Evolutionary conservation across 2,329 filamentous ascomycete species (phyloP).

Genomic region (Hawksworthiomyces lignivorus): DNA sequence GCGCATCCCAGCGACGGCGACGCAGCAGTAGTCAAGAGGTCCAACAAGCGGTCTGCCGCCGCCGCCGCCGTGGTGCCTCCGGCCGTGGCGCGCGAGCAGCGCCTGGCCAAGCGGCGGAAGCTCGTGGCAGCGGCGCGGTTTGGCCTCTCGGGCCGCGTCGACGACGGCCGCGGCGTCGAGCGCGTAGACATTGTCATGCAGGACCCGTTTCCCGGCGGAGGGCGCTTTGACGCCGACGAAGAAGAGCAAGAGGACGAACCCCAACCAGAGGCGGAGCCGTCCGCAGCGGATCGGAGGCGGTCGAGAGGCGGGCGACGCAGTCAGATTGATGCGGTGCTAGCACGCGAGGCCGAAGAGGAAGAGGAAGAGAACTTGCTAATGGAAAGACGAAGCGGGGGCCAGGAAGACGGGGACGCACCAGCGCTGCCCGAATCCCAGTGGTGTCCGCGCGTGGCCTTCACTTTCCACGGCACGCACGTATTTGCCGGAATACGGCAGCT

Average conservation of each 20-base stretch:
- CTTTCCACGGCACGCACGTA: constrained; percentile 68
- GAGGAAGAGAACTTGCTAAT: constrained; percentile 20
- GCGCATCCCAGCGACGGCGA: neutral
- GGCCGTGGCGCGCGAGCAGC: constrained; percentile 23
- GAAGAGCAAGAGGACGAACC: constrained; percentile 9
- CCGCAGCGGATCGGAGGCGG: neutral
- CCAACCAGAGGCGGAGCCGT: constrained; percentile 10
- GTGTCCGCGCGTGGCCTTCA: constrained; percentile 55
- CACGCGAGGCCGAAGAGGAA: constrained; percentile 23
- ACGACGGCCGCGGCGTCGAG: constrained; percentile 56
- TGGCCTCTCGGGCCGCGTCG: constrained; percentile 48
- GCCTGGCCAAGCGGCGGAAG: constrained; percentile 48
- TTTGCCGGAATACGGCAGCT: constrained; percentile 73
- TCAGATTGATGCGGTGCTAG: constrained; percentile 28
- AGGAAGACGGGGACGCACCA: constrained; percentile 18
- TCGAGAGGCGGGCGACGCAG: constrained; percentile 20
- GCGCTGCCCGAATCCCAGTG: constrained; percentile 33
- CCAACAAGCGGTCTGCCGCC: constrained; percentile 18
- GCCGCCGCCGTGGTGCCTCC: constrained; percentile 22
- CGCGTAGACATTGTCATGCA: constrained; percentile 52
- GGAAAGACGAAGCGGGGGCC: constrained; percentile 11
- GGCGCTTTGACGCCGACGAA: constrained; percentile 4
- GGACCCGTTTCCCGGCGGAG: constrained; percentile 41
- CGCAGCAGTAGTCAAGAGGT: neutral
- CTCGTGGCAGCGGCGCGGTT: constrained; percentile 62